Percentiles rank a stretch among this genome's conserved stretches.
phyloP scores from a whole-genome alignment of 495 filamentous ascomycete genomes.

The Trichoderma gamsii region DNA sequence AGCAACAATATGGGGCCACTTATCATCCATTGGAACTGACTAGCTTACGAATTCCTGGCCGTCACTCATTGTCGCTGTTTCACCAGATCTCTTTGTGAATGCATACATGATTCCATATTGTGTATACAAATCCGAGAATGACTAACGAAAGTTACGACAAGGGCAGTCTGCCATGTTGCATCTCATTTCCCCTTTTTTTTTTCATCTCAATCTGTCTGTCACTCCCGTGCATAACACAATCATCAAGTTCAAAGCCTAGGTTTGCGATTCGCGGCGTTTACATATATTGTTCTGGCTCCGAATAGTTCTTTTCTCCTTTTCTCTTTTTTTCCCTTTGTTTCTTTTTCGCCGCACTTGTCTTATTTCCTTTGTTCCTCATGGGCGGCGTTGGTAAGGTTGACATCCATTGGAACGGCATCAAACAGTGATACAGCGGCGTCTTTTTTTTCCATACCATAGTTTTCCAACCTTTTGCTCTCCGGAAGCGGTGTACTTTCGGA shows the following conservation, averaged over 20 bases:
- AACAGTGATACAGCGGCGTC: not conserved
- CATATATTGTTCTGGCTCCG: not conserved
- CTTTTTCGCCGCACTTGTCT: not conserved
- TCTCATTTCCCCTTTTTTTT: not conserved
- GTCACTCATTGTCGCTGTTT: not conserved
- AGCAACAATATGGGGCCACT: no score
- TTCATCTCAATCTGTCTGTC: not conserved
- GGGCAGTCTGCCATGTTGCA: not conserved
- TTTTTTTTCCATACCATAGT: not conserved
- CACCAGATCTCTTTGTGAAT: not conserved
- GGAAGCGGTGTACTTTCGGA: not conserved
- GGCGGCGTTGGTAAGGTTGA: slow-evolving; percentile 10
- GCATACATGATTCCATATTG: not conserved
- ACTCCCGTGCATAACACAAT: not conserved
- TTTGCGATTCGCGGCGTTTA: not conserved
- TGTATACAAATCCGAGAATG: not conserved
- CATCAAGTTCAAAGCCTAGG: not conserved
- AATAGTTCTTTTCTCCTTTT: not conserved
- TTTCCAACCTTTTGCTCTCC: not conserved
- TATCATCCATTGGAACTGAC: no score
- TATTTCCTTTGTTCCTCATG: not conserved
- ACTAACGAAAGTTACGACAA: slow-evolving; percentile 1
- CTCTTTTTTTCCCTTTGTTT: not conserved
- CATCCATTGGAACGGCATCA: not conserved
- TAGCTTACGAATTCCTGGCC: not conserved